A percentile compares a stretch with the other conserved stretches of the same genome.
These are phyloP conservation scores for Leishmania gerbilli DNA, from an alignment of 208 protist genomes.

Conservation along the genomic window DNA sequence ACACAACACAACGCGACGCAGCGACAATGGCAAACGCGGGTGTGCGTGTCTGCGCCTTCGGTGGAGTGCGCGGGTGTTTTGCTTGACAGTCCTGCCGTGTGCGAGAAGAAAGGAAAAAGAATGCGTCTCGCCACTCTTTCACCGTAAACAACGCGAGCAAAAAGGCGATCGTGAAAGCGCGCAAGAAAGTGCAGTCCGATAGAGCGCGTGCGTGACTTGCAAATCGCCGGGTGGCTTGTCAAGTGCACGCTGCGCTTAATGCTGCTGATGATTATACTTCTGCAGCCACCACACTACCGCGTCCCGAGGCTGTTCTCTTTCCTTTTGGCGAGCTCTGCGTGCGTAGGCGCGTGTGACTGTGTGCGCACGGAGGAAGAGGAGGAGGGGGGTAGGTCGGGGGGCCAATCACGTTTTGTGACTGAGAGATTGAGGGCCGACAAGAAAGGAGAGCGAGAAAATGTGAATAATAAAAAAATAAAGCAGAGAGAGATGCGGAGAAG, in stretches of 20 bases:
- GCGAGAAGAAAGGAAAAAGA: neutral
- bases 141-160: neutral
- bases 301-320: neutral
- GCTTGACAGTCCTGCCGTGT: neutral
- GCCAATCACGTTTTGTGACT: constrained; percentile 4
- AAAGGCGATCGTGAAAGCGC: neutral
- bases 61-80: neutral
- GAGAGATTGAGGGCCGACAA: neutral
- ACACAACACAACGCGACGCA: neutral
- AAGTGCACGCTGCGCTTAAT: neutral
- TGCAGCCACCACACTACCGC: neutral
- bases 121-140: neutral
- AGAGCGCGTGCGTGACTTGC: neutral
- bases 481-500: neutral
- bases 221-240: neutral
- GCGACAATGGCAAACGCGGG: neutral
- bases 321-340: constrained; percentile 6
- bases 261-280: neutral
- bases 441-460: neutral
- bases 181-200: neutral
- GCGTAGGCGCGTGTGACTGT: constrained; percentile 1
- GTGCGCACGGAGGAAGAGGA: neutral
- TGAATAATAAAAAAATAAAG: neutral
- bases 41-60: neutral
- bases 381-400: neutral